A percentile compares a stretch with the other conserved stretches of the same genome.
phyloP scores from a whole-genome alignment of 1,284 basidiomycete species.

The Mycosarcoma mackinlayi region DNA sequence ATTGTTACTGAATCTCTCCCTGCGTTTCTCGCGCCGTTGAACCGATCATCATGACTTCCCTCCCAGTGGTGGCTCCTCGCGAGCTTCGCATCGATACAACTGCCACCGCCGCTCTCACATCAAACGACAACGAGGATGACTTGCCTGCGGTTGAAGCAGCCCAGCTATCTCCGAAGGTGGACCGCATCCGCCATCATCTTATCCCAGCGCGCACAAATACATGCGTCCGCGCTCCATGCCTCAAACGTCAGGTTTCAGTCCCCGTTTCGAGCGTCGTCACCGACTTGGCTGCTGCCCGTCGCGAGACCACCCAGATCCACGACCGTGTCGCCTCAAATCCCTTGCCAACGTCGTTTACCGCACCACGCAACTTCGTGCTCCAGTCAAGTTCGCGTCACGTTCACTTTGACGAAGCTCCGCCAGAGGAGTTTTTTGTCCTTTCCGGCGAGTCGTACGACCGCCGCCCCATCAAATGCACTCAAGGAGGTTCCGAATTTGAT shows the following conservation, averaged over 20 bases:
- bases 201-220: constrained; percentile 45
- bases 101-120: background rate
- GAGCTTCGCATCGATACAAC: constrained; percentile 38
- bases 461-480: constrained; percentile 57
- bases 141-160: constrained; percentile 38
- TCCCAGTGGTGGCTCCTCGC: constrained; percentile 4
- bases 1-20: background rate
- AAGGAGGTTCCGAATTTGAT: constrained; percentile 54
- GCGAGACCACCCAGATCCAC: constrained; percentile 14
- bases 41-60: constrained; percentile 6
- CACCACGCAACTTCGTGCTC: constrained; percentile 26
- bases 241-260: constrained; percentile 40
- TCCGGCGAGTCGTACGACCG: constrained; percentile 55
- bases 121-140: constrained; percentile 23
- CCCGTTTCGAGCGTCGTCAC: constrained; percentile 25
- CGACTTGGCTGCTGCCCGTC: constrained; percentile 20
- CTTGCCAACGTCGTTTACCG: constrained; percentile 29
- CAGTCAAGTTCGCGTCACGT: constrained; percentile 38
- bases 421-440: constrained; percentile 50
- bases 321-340: constrained; percentile 34
- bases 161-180: constrained; percentile 34
- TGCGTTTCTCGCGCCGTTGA: too few relatives aligned
- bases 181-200: constrained; percentile 47
- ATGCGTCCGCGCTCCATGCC: constrained; percentile 48
- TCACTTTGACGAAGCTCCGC: constrained; percentile 52